A percentile compares a stretch with the other conserved stretches of the same genome.
Evolutionary conservation across 371 early-diverging fungal species (phyloP).

Genomic region (Batrachochytrium dendrobatidis): DNA sequence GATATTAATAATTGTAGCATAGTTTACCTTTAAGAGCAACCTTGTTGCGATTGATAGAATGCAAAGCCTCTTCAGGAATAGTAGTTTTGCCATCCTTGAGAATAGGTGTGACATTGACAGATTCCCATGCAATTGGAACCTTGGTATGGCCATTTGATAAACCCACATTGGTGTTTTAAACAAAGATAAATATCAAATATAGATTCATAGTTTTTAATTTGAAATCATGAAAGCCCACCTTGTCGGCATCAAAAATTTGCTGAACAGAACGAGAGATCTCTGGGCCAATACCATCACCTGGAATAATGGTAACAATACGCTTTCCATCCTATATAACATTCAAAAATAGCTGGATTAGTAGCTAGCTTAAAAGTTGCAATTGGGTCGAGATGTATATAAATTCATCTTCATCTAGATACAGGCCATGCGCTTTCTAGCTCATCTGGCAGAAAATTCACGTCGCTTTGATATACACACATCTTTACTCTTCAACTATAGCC

Average conservation of each 20-base stretch:
- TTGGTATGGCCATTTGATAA: no score
- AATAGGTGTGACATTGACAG: slow-evolving; percentile 89
- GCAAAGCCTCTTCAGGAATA: slow-evolving; percentile 85
- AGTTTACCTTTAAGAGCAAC: slow-evolving; percentile 84
- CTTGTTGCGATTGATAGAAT: slow-evolving; percentile 88
- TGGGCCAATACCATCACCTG: slow-evolving; percentile 98
- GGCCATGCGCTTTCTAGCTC: no score
- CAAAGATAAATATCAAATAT: no score
- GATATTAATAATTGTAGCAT: neutral
- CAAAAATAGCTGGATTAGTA: no score
- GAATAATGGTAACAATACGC: slow-evolving; percentile 82
- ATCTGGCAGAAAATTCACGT: no score
- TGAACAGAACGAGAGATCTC: slow-evolving; percentile 92
- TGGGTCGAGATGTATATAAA: no score
- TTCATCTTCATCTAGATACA: no score
- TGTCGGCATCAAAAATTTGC: slow-evolving; percentile 87
- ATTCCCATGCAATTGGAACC: slow-evolving; percentile 96
- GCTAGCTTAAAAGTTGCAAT: no score
- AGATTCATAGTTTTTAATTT: neutral
- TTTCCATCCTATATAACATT: slow-evolving; percentile 43
- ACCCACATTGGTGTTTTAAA: no score
- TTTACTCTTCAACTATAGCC: no score
- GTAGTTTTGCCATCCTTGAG: slow-evolving; percentile 86
- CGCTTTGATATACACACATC: no score
- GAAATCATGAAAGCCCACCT: slow-evolving; percentile 35